Base-by-base conservation (phyloP, 208 protist species). In the Trypanosoma conorhini region DNA sequence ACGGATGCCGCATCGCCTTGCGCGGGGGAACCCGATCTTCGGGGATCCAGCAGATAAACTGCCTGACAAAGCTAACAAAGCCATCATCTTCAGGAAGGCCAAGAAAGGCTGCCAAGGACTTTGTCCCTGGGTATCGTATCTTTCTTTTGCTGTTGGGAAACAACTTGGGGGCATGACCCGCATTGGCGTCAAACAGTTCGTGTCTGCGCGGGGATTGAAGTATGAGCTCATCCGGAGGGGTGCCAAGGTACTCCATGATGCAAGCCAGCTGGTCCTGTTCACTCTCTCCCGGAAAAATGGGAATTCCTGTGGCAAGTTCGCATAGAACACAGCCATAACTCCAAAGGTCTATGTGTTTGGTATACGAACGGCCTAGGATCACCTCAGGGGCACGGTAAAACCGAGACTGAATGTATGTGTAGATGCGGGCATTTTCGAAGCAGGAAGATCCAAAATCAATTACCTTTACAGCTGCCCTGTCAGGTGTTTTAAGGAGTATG, bases 401-500 rank as follows among this genome's bases (percentile, higher is more conserved):
- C 5, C 94, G 83, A 3, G 93, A 96, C 70, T 94, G 89, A 24
- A 95, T 91, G 71, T 99, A 99, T 38, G 96, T 96, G 70, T 92
- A 97, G 24, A 85, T 62, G 33, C 82, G 82, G 57, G 95, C 75
- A 46, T 94, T 75, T 50, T 98, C 94, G 79, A 95, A 98, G 86
- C 98, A 99, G 12, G 91, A 91, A n/a, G 94, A 97, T 24, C 98
- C 98, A 62, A 99, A 95, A 81, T 99, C 98, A 64, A 98, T 98
- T 21, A 99, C 85, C 72, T 98, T 99, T 75, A 99, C 96, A 22
- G 76, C 82, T 40, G 72, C 80, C 30, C 86, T 87, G 56, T 87
- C 86, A 19, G 83, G 62, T 21, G 81, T 67, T 63, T 81, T 79
- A 22, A 98, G 73, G 9, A 99, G 78, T 50, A 99, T 90, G 76